Evolutionary conservation across 192 early-diverging fungal species (phyloP).

Genomic region (Gryganskiella cystojenkinii): DNA sequence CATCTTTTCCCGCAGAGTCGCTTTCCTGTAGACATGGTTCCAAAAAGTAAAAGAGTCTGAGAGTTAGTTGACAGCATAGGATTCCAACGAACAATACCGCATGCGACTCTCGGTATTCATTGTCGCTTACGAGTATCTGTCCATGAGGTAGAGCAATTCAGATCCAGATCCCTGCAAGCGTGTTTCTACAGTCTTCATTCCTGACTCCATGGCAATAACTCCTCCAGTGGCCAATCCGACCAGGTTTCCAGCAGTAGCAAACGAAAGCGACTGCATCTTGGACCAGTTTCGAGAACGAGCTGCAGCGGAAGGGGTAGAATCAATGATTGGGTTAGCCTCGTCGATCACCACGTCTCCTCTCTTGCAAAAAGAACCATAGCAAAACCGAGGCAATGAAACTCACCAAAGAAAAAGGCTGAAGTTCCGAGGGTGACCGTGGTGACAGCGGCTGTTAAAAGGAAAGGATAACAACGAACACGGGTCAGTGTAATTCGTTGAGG

Average conservation of each 20-base stretch:
- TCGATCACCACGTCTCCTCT: background rate
- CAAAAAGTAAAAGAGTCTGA: background rate
- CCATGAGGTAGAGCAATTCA: slow-evolving; percentile 46
- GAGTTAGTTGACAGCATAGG: background rate
- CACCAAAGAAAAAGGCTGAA: slow-evolving; percentile 39
- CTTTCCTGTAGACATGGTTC: slow-evolving; percentile 3
- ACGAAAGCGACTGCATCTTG: background rate
- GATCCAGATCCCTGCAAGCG: slow-evolving; percentile 41
- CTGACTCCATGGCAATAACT: slow-evolving; percentile 48
- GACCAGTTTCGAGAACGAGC: background rate
- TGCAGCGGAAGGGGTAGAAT: background rate
- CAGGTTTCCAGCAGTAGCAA: slow-evolving; percentile 26
- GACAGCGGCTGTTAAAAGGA: slow-evolving; percentile 18
- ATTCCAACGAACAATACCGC: background rate
- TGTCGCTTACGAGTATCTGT: slow-evolving; percentile 40
- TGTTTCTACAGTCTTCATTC: slow-evolving; percentile 36
- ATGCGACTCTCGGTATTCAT: background rate
- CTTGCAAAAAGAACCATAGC: too few relatives aligned
- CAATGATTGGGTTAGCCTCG: too few relatives aligned
- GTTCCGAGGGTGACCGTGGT: slow-evolving; percentile 37
- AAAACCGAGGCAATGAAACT: background rate
- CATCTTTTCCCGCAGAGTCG: slow-evolving; percentile 18
- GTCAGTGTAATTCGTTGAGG: background rate
- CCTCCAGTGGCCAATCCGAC: slow-evolving; percentile 27
- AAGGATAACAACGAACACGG: background rate